Percentiles rank a stretch among this genome's conserved stretches.
Conservation (phyloP, 306 rosid genomes). For the Malus orientalis region DNA sequence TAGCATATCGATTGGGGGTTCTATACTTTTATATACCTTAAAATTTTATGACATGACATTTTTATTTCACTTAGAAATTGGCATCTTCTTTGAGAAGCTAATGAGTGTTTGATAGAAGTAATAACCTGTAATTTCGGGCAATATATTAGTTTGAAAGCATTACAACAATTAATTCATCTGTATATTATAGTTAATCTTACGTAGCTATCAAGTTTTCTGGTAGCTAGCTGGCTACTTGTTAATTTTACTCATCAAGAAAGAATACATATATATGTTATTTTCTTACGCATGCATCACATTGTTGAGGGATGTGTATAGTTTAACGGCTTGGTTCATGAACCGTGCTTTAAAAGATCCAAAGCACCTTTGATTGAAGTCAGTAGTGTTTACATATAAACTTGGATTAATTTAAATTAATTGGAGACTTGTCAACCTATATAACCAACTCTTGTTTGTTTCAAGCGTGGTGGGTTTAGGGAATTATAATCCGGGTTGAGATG, state of each 20-base stretch:
- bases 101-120: too few relatives aligned
- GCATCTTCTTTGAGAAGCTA: too few relatives aligned
- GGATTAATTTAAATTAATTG: neutral
- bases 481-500: neutral
- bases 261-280: neutral
- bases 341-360: neutral
- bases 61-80: too few relatives aligned
- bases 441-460: neutral
- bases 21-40: too few relatives aligned
- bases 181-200: neutral
- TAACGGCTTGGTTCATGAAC: slow-evolving; percentile 6
- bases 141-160: too few relatives aligned
- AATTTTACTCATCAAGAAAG: neutral
- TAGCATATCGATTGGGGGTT: too few relatives aligned
- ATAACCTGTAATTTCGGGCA: too few relatives aligned
- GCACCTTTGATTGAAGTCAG: neutral
- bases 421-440: neutral
- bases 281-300: neutral
- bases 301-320: slow-evolving; percentile 14
- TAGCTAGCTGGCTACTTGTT: neutral
- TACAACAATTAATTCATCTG: neutral
- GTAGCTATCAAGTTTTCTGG: neutral
- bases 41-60: too few relatives aligned
- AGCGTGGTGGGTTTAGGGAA: too few relatives aligned
- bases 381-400: neutral